Conservation (phyloP, 106 monocot species). For the Chionographis japonica region DNA sequence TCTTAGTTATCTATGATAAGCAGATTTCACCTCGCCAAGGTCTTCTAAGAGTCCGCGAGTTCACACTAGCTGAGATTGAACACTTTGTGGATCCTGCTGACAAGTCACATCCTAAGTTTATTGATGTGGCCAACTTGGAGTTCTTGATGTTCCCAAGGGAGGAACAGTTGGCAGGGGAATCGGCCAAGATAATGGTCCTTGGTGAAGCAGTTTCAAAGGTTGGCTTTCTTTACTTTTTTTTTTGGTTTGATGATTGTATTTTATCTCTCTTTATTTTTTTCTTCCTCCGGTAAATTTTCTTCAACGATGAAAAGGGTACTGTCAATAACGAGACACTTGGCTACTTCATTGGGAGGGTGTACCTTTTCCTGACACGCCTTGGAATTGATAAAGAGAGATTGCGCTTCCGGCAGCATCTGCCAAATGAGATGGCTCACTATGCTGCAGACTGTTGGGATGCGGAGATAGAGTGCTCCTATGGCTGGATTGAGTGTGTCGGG, state of each 20-base stretch:
- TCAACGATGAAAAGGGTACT: slow-evolving; percentile 41
- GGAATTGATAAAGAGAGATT: slow-evolving; percentile 84
- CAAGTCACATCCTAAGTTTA: slow-evolving; percentile 92
- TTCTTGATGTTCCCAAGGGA: slow-evolving; percentile 93
- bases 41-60: slow-evolving; percentile 89
- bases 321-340: slow-evolving; percentile 96
- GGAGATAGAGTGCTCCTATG: slow-evolving; percentile 91
- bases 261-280: not conserved
- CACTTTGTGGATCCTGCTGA: slow-evolving; percentile 97
- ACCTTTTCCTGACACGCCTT: slow-evolving; percentile 73
- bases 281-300: not conserved
- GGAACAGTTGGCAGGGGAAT: slow-evolving; percentile 59
- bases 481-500: slow-evolving; percentile 99
- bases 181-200: slow-evolving; percentile 50
- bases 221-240: not conserved
- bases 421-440: slow-evolving; percentile 99
- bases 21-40: slow-evolving; percentile 99
- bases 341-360: slow-evolving; percentile 91
- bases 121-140: slow-evolving; percentile 69
- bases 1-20: slow-evolving; percentile 4
- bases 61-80: slow-evolving; percentile 95
- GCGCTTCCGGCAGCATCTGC: slow-evolving; percentile 86
- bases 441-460: slow-evolving; percentile 99
- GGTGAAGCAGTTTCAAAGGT: slow-evolving; percentile 84
- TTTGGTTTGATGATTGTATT: not conserved